Evolutionary conservation across 2,329 filamentous ascomycete genomes (phyloP), one percentile per base, ranked within the genome.

Genomic region (Periconia sp.): DNA sequence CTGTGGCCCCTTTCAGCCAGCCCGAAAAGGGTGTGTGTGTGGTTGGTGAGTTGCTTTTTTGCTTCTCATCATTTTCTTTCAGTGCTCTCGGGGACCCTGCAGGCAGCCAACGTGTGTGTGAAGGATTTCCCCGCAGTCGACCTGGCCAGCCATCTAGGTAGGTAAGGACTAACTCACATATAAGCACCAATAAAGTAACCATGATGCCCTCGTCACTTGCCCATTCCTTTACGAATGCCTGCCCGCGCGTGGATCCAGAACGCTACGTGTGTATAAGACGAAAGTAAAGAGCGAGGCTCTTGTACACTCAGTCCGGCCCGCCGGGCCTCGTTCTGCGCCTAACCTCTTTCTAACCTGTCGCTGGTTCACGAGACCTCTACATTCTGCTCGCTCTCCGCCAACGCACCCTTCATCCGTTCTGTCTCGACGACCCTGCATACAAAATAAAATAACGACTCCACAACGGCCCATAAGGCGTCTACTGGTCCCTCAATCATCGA

Each of bases 91-190:
- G 14, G 20, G n/a, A 47, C 8, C 17, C 30, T 20, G 33, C 27
- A 47, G 45, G 7, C 6, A 19, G n/a, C 9, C 30, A 40, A 19
- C n/a, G n/a, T n/a, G n/a, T n/a, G n/a, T n/a, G n/a, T n/a, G n/a
- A 37, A 31, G 11, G 41, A n/a, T 14, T 56, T 50, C 50, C 54
- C 54, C 54, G 54, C 50, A 56, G 20, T 51, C 31, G 31, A 14
- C 31, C 31, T 33, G 31, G 31, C 31, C 31, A 33, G 31, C 31
- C 14, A 7, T 7, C 31, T n/a, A n/a, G n/a, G n/a, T n/a, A n/a
- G n/a, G n/a, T n/a, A n/a, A n/a, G n/a, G n/a, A n/a, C n/a, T n/a
- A n/a, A n/a, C n/a, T n/a, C n/a, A n/a, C n/a, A n/a, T n/a, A n/a
- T n/a, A n/a, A n/a, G n/a, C n/a, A n/a, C n/a, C n/a, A n/a, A n/a